Base-by-base conservation (phyloP, 108 stramenopile genomes). In the Cylindrotheca fusiformis region DNA sequence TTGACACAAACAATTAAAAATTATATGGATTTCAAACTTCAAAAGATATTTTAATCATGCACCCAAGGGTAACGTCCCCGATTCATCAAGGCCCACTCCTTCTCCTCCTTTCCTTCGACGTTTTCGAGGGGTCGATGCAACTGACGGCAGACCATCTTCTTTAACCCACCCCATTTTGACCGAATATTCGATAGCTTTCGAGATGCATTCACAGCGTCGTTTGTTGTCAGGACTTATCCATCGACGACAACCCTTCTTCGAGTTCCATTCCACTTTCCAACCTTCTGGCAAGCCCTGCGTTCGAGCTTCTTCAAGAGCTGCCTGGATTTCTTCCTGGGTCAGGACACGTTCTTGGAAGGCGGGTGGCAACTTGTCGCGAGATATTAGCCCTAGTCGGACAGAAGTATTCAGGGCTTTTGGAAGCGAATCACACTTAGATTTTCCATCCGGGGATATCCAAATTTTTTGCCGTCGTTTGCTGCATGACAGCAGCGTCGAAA, bases 121-220 rank as follows among this genome's bases (percentile, higher is more conserved):
- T n/a, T n/a, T n/a, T n/a, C n/a, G n/a, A n/a, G n/a, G n/a, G n/a
- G n/a, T n/a, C n/a, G n/a, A n/a, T n/a, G n/a, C n/a, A n/a, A n/a
- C n/a, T n/a, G n/a, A n/a, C n/a, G n/a, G n/a, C n/a, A n/a, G n/a
- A n/a, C n/a, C n/a, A n/a, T n/a, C n/a, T n/a, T n/a, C n/a, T n/a
- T n/a, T n/a, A 6, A 41, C 36, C 36, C 36, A 41, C 14, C 36
- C 36, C 36, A 41, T 41, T 14, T 41, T 41, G 6, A 10, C 14
- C 10, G 36, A 41, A 41, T 41, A 41, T 41, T 6, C 36, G 33
- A 83, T 50, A 12, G 82, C 82, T 47, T 83, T 83, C 21, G 82
- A 78, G 44, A 84, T 80, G 32, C 72, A 79, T 47, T 83, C 82
- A 36, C 77, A 80, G 0, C 68, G 69, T 31, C 75, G 67, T 12